Conservation (phyloP, 495 filamentous ascomycete genomes). For the Parathielavia hyrcaniae region DNA sequence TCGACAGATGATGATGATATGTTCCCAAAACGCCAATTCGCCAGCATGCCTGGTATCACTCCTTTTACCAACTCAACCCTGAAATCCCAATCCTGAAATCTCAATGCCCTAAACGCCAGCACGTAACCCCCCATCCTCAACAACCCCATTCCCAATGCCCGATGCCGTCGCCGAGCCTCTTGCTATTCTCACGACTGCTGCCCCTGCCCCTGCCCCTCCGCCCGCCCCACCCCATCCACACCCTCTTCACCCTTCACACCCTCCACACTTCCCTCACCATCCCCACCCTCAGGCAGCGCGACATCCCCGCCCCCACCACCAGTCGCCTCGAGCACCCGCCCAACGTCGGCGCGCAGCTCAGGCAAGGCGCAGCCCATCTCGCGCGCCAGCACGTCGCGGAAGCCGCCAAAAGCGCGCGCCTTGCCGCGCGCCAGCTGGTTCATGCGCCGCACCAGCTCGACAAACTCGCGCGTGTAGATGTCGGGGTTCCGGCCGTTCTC, state of each 20-base stretch:
- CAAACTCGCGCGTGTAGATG: slow-evolving; percentile 96
- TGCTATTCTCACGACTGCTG: neutral
- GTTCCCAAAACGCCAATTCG: neutral
- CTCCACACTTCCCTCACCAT: slow-evolving; percentile 10
- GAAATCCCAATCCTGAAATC: neutral
- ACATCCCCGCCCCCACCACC: slow-evolving; percentile 20
- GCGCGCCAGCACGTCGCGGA: slow-evolving; percentile 73
- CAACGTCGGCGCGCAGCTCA: slow-evolving; percentile 65
- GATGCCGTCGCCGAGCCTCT: neutral
- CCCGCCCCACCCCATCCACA: slow-evolving; percentile 44
- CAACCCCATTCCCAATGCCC: neutral
- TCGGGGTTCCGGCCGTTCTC: slow-evolving; percentile 91
- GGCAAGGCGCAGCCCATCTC: slow-evolving; percentile 76
- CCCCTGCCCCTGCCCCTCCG: neutral
- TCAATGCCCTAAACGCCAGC: neutral
- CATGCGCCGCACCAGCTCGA: slow-evolving; percentile 75
- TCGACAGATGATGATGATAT: neutral
- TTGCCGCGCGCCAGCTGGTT: slow-evolving; percentile 86
- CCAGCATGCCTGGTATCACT: neutral
- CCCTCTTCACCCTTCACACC: slow-evolving; percentile 58
- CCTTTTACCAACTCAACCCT: neutral
- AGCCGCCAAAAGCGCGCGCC: slow-evolving; percentile 67
- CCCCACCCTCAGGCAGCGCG: neutral
- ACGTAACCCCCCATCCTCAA: neutral
- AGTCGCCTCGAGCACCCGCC: slow-evolving; percentile 50